A percentile compares a stretch with the other conserved stretches of the same genome.
Conservation (phyloP, 306 rosid species). For the Betula pendula region DNA sequence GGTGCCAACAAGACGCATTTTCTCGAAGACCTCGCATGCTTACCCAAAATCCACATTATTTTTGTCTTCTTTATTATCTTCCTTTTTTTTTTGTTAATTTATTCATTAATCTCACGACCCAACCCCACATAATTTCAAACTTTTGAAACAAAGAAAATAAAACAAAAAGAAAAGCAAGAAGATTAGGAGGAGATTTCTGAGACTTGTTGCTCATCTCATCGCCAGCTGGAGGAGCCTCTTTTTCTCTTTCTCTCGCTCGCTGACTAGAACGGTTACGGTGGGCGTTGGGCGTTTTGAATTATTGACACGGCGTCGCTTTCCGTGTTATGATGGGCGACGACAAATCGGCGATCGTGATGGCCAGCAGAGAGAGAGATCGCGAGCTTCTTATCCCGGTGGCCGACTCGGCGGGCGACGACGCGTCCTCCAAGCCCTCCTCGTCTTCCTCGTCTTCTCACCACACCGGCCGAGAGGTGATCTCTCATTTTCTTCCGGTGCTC, state of each 20-base stretch:
- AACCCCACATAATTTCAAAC: not conserved
- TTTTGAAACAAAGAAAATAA: not conserved
- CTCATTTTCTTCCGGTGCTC: not conserved
- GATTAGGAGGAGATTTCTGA: not conserved
- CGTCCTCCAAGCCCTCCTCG: slow-evolving; percentile 54
- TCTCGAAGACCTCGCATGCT: slow-evolving; percentile 22
- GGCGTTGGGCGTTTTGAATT: slow-evolving; percentile 7
- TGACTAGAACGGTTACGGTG: slow-evolving; percentile 1
- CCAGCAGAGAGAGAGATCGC: slow-evolving; percentile 74
- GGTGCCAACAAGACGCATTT: slow-evolving; percentile 8
- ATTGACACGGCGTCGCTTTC: slow-evolving; percentile 39
- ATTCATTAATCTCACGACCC: not conserved
- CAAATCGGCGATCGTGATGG: slow-evolving; percentile 51
- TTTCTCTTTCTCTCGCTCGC: not conserved
- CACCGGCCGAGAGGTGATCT: slow-evolving; percentile 65
- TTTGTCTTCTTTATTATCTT: not conserved
- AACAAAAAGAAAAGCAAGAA: not conserved
- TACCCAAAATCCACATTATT: not conserved
- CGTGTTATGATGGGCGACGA: slow-evolving; percentile 63
- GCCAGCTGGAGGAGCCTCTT: slow-evolving; percentile 1
- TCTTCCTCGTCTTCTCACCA: slow-evolving; percentile 54
- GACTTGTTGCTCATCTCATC: slow-evolving; percentile 4
- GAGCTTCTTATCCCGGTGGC: slow-evolving; percentile 86
- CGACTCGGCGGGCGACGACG: slow-evolving; percentile 37
- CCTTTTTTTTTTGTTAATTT: too few relatives aligned